Conservation (phyloP, 2,329 filamentous ascomycete species). For the Samsoniella hepiali region DNA sequence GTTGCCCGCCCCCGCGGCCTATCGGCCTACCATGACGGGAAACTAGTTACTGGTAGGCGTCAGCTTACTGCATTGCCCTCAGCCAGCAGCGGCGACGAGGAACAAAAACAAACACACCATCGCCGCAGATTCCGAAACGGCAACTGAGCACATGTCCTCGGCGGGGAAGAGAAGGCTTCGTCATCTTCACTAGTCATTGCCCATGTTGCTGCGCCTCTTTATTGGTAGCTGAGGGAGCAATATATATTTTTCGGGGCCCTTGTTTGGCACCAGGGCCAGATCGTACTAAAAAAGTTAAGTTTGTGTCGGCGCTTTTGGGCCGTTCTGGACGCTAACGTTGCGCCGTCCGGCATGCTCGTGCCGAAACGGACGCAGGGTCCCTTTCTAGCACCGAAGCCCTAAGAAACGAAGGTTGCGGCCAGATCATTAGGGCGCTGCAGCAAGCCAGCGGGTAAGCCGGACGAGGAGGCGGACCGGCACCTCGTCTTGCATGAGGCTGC, state of each 20-base stretch:
- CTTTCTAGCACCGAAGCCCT: too few relatives aligned
- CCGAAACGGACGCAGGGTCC: conserved; percentile 2
- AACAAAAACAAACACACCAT: neutral
- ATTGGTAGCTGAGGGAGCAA: neutral
- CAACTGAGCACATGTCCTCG: neutral
- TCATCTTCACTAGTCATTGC: neutral
- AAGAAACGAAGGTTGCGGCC: too few relatives aligned
- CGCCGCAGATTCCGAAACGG: neutral
- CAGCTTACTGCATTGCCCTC: conserved; percentile 5
- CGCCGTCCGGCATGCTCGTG: neutral
- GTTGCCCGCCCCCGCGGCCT: too few relatives aligned
- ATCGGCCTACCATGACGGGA: neutral
- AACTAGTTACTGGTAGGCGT: neutral
- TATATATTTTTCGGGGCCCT: too few relatives aligned
- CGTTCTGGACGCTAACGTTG: neutral
- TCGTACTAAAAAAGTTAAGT: neutral
- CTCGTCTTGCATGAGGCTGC: too few relatives aligned
- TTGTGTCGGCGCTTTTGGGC: neutral
- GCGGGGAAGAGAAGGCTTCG: neutral
- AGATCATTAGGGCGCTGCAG: too few relatives aligned
- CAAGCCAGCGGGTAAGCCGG: too few relatives aligned
- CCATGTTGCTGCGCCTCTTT: neutral
- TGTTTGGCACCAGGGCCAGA: neutral
- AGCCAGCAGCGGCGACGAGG: too few relatives aligned
- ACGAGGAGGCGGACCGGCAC: too few relatives aligned